A percentile compares a stretch with the other conserved stretches of the same genome.
These are phyloP conservation scores for Wickerhamiella sorbophila DNA, from an alignment of 805 yeast genomes.

Conservation along the genomic window DNA sequence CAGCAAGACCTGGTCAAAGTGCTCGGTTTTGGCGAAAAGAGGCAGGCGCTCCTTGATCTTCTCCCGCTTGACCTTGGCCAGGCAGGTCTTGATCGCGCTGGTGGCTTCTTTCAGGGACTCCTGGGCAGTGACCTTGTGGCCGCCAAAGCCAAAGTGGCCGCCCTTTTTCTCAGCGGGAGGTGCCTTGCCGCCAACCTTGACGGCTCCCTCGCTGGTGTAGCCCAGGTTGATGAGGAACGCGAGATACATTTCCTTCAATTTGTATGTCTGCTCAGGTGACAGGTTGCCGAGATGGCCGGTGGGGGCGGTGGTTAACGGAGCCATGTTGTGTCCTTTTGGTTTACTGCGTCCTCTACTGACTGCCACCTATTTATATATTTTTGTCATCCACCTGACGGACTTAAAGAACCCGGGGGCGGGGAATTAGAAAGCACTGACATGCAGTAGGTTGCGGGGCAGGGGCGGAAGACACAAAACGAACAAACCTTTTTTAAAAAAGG, in stretches of 20 bases:
- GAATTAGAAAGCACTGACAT: neutral
- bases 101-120: conserved; percentile 16
- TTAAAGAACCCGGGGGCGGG: neutral
- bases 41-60: conserved; percentile 39
- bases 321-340: neutral
- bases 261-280: conserved; percentile 26
- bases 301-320: neutral
- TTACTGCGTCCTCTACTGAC: neutral
- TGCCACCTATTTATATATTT: neutral
- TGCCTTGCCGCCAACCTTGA: conserved; percentile 16
- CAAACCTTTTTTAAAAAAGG: neutral
- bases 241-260: conserved; percentile 29
- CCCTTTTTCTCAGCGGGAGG: conserved; percentile 17
- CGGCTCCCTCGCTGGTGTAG: conserved; percentile 17
- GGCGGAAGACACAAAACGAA: neutral
- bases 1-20: conserved; percentile 64
- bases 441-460: too few relatives aligned
- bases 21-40: conserved; percentile 55
- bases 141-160: conserved; percentile 21
- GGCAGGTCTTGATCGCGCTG: conserved; percentile 31
- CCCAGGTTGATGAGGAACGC: conserved; percentile 19
- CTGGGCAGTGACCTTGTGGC: conserved; percentile 9
- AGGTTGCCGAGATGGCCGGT: conserved; percentile 28
- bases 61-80: conserved; percentile 39
- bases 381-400: neutral